phyloP scores from a whole-genome alignment of 257 asterid genomes.

The Forsythia viridissima region DNA sequence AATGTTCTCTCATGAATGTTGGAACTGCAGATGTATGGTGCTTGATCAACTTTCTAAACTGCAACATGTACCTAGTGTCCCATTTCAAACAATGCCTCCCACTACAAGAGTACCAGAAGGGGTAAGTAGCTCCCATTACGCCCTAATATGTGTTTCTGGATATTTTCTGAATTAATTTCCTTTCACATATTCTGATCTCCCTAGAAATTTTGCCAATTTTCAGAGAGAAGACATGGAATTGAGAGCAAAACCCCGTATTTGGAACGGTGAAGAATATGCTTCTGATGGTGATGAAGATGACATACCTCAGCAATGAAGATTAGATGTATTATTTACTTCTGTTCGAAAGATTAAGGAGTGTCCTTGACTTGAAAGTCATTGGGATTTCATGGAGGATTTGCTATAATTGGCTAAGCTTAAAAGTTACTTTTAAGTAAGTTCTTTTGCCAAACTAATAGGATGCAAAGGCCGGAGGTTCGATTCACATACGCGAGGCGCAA shows the following conservation, averaged over 20 bases:
- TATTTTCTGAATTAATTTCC: background rate
- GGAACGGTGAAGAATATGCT: constrained; percentile 75
- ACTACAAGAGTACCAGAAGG: constrained; percentile 66
- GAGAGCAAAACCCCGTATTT: constrained; percentile 79
- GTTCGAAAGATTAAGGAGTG: constrained; percentile 41
- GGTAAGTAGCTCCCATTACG: constrained; percentile 40
- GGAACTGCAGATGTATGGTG: constrained; percentile 62
- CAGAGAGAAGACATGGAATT: constrained; percentile 73
- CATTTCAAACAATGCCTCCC: constrained; percentile 69
- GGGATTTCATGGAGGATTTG: background rate
- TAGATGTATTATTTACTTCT: constrained; percentile 21
- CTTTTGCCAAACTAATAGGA: too few relatives aligned
- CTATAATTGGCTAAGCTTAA: background rate
- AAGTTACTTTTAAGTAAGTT: background rate
- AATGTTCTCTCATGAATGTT: constrained; percentile 15
- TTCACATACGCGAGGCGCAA: too few relatives aligned
- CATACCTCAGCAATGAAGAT: constrained; percentile 44
- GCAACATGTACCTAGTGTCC: constrained; percentile 85
- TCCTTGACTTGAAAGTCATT: background rate
- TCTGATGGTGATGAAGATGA: constrained; percentile 71
- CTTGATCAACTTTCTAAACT: constrained; percentile 73
- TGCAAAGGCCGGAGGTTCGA: too few relatives aligned
- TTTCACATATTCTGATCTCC: constrained; percentile 22
- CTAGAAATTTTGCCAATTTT: constrained; percentile 13
- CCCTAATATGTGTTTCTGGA: background rate